Evolutionary conservation across 139 green algal species (phyloP).

Genomic region (Picochlorum sp.): DNA sequence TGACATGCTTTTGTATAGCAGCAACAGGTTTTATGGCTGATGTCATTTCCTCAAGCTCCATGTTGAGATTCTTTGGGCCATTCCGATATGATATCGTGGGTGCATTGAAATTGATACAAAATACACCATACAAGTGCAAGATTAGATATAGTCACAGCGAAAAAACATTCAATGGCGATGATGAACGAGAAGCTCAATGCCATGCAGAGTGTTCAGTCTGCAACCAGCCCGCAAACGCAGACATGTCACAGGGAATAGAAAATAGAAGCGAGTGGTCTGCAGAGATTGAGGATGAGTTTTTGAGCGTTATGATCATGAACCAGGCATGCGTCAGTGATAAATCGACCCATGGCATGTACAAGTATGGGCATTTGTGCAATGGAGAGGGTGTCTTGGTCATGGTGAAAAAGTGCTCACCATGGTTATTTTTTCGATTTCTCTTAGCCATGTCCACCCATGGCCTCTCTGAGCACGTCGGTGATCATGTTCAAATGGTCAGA

Average conservation of each 20-base stretch:
- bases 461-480: no score
- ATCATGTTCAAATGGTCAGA: no score
- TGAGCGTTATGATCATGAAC: conserved; percentile 63
- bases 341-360: conserved; percentile 52
- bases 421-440: conserved; percentile 69
- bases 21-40: conserved; percentile 72
- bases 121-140: conserved; percentile 4
- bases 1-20: conserved; percentile 30
- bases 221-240: background rate
- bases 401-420: conserved; percentile 42
- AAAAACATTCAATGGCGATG: background rate
- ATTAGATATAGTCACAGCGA: background rate
- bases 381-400: conserved; percentile 68
- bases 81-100: conserved; percentile 42
- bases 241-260: no score
- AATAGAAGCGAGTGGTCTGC: no score
- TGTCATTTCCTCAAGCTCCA: conserved; percentile 54
- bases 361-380: conserved; percentile 62
- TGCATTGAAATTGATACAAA: conserved; percentile 22
- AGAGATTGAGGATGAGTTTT: conserved; percentile 43
- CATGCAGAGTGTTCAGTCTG: no score
- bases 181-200: background rate
- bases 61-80: conserved; percentile 58
- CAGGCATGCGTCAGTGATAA: conserved; percentile 71
- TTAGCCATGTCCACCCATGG: conserved; percentile 40